Evolutionary conservation across 129 eudicot genomes (phyloP), one percentile per base, ranked within the genome.

Genomic region (Oenanthe sinensis): DNA sequence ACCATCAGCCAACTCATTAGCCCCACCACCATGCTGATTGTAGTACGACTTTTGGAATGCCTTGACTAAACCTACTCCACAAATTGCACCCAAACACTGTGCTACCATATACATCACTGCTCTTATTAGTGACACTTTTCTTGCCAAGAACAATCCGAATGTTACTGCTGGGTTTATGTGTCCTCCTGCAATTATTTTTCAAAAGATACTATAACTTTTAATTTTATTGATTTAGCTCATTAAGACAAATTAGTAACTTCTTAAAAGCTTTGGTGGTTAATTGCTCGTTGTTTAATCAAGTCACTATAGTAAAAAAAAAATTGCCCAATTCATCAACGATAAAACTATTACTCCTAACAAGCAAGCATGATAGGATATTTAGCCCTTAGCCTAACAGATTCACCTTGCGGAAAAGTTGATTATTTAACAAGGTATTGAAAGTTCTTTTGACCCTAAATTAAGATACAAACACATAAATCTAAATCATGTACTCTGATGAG

Each of bases 11-110:
- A 81, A 22, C 68, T 44, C 79, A 47, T 81, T 81, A 3, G 79
- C 83, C 55, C 83, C 83, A 46, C 83, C 83, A 37, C 83, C 83
- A 24, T 55, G 22, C 42, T 0, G 60, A 10, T 33, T 54, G 40
- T 71, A 81, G 48, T 42, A 63, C 11, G 79, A 9, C 67, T 74
- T 81, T 5, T 75, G 79, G 79, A 81, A 81, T 0, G 79, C 79
- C 71, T 81, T 81, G 1, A 81, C 83, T 55, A 81, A 75, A 22
- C 83, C 83, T 17, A 72, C 77, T 22, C 83, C 83, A 24, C 83
- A 75, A 24, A 81, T 81, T 42, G 79, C 82, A 13, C 82, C 82
- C 68, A 71, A 33, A 52, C 82, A 69, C 77, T 79, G 82, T 47
- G 82, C 82, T 79, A 79, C 68, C 77, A 79, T 79, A 8, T 79